phyloP scores from a whole-genome alignment of 176 grass and related monocot genomes.

The Cymbopogon citratus region DNA sequence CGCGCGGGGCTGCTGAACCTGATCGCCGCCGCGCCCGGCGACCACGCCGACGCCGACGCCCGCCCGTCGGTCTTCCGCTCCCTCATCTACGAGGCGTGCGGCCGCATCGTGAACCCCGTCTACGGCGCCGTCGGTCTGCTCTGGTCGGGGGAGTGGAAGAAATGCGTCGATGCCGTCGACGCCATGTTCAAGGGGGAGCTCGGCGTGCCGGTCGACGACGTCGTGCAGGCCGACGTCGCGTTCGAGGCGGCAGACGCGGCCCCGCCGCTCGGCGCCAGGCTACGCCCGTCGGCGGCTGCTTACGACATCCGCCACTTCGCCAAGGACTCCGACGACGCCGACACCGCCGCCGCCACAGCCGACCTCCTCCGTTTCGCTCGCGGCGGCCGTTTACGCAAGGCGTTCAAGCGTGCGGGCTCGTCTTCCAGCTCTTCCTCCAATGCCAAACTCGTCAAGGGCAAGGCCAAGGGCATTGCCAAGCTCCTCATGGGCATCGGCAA shows the following conservation, averaged over 20 bases:
- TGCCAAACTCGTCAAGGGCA: not conserved
- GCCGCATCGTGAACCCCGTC: conserved; percentile 54
- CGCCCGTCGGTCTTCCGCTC: conserved; percentile 40
- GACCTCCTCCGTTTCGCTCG: conserved; percentile 29
- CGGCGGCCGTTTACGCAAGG: not conserved
- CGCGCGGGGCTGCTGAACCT: conserved; percentile 64
- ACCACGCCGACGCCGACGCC: not conserved
- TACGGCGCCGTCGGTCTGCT: conserved; percentile 61
- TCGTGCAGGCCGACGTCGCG: not conserved
- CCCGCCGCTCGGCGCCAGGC: not conserved
- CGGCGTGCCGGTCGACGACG: conserved; percentile 32
- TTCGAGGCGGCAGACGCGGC: not conserved
- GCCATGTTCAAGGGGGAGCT: conserved; percentile 48
- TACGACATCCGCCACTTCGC: conserved; percentile 56
- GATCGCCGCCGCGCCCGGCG: conserved; percentile 26
- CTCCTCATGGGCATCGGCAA: not conserved
- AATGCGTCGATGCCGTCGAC: conserved; percentile 49
- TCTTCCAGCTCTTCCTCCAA: not conserved
- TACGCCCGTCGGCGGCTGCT: not conserved
- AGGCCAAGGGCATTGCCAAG: too few relatives aligned
- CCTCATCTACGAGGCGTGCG: conserved; percentile 48
- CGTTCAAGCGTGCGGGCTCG: conserved; percentile 40
- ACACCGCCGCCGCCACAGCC: not conserved
- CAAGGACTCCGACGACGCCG: conserved; percentile 23
- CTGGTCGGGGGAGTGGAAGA: conserved; percentile 48